These are phyloP conservation scores for Gryganskiella cystojenkinii DNA, from an alignment of 192 early-diverging fungal genomes.

Conservation along the genomic window DNA sequence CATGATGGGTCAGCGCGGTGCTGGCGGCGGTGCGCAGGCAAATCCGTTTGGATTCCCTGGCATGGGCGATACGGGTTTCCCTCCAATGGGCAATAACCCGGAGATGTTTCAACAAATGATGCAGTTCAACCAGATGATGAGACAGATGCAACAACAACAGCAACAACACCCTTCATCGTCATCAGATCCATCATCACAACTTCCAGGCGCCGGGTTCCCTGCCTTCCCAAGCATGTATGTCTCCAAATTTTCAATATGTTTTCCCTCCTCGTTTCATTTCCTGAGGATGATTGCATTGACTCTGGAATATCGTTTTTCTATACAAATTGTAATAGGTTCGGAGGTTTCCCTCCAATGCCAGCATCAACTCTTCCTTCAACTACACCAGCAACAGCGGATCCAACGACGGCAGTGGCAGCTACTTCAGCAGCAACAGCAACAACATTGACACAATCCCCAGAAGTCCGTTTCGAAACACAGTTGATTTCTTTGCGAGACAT, in stretches of 20 bases:
- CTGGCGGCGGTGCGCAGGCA: neutral
- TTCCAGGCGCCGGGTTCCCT: conserved; percentile 5
- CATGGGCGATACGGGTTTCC: conserved; percentile 6
- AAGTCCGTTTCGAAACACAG: conserved; percentile 72
- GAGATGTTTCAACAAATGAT: conserved; percentile 55
- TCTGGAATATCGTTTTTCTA: too few species aligned
- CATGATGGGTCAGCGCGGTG: conserved; percentile 25
- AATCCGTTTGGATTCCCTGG: conserved; percentile 37
- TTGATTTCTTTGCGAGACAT: conserved; percentile 89
- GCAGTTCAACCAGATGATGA: conserved; percentile 53
- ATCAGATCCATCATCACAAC: neutral
- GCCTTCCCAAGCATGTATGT: conserved; percentile 36
- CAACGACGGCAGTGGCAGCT: neutral
- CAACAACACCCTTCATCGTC: conserved; percentile 3
- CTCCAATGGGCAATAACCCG: conserved; percentile 45
- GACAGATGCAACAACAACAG: conserved; percentile 45
- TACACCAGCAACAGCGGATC: conserved; percentile 3
- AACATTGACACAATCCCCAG: conserved; percentile 57
- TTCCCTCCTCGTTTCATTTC: too few species aligned
- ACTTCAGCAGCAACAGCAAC: conserved; percentile 4
- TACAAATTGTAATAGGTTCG: conserved; percentile 19
- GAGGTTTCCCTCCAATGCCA: conserved; percentile 13
- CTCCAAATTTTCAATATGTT: too few species aligned
- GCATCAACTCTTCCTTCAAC: neutral
- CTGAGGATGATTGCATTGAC: too few species aligned